Evolutionary conservation across 805 yeast genomes (phyloP).

Genomic region (Kuraishia piskuri): DNA sequence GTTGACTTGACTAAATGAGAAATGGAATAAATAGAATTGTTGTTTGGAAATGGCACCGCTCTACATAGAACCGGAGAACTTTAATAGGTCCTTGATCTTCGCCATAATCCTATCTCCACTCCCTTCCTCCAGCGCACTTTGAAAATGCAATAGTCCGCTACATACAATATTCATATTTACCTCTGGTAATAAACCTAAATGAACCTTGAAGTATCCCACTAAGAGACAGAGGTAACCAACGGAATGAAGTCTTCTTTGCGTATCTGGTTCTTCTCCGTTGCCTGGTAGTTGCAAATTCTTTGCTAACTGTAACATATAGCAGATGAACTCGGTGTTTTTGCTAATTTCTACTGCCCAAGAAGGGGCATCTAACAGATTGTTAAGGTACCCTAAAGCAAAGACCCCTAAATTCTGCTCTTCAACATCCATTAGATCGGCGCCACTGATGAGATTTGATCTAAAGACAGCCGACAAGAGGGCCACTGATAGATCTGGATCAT

Average conservation of each 20-base stretch:
- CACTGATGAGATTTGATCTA: not conserved
- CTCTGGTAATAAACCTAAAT: not conserved
- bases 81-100: not conserved
- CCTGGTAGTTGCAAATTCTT: not conserved
- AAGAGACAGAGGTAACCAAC: slow-evolving; percentile 19
- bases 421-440: not conserved
- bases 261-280: slow-evolving; percentile 3
- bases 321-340: not conserved
- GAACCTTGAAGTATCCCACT: slow-evolving; percentile 2
- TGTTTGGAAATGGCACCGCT: too few species aligned
- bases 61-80: not conserved
- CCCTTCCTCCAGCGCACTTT: not conserved
- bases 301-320: not conserved
- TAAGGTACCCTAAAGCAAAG: not conserved
- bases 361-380: not conserved
- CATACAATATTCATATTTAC: not conserved
- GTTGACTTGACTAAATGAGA: too few species aligned
- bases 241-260: slow-evolving; percentile 12
- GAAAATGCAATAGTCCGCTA: not conserved
- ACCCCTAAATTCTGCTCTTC: not conserved
- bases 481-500: not conserved
- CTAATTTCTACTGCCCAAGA: not conserved
- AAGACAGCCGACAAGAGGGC: not conserved
- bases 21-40: too few species aligned
- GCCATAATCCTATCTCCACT: not conserved